Conservation (phyloP, 805 yeast species). For the Candida berthetii region DNA sequence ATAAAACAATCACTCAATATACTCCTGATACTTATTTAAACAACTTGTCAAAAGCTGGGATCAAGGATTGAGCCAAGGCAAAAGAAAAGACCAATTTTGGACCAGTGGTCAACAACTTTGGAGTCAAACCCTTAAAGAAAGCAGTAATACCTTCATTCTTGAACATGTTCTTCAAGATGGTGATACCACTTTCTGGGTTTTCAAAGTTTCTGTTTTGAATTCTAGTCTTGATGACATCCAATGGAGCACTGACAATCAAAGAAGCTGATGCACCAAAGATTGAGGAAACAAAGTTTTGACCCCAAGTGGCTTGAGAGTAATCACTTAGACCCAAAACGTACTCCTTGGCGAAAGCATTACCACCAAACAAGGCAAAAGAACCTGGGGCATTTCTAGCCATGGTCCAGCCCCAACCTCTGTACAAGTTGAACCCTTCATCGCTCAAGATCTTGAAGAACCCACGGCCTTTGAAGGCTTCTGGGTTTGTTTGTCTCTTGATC, state of each 20-base stretch:
- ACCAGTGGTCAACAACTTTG: conserved; percentile 94
- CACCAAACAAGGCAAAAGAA: conserved; percentile 95
- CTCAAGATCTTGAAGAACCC: conserved; percentile 80
- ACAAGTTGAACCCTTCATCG: conserved; percentile 91
- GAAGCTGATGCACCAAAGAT: conserved; percentile 97
- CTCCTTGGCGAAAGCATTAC: conserved; percentile 98
- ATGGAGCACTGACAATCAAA: conserved; percentile 92
- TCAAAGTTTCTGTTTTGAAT: conserved; percentile 96
- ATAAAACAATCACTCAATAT: no score
- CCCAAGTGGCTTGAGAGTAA: conserved; percentile 89
- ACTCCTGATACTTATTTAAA: conserved; percentile 25
- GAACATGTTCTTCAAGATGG: conserved; percentile 87
- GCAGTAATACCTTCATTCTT: conserved; percentile 86
- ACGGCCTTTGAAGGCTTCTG: conserved; percentile 99
- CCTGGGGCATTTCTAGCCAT: conserved; percentile 99
- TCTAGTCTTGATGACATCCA: conserved; percentile 97
- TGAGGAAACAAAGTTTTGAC: conserved; percentile 90
- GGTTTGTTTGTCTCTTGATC: conserved; percentile 98
- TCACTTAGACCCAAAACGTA: conserved; percentile 82
- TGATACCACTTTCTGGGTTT: conserved; percentile 90
- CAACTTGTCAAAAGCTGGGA: conserved; percentile 87
- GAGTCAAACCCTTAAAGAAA: conserved; percentile 95
- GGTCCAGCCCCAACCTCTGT: conserved; percentile 99
- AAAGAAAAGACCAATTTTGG: conserved; percentile 98
- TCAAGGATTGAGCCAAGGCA: conserved; percentile 94